A percentile compares a stretch with the other conserved stretches of the same genome.
phyloP scores from a whole-genome alignment of 2,329 filamentous ascomycete genomes.

The Aspergillus pseudoterreus region DNA sequence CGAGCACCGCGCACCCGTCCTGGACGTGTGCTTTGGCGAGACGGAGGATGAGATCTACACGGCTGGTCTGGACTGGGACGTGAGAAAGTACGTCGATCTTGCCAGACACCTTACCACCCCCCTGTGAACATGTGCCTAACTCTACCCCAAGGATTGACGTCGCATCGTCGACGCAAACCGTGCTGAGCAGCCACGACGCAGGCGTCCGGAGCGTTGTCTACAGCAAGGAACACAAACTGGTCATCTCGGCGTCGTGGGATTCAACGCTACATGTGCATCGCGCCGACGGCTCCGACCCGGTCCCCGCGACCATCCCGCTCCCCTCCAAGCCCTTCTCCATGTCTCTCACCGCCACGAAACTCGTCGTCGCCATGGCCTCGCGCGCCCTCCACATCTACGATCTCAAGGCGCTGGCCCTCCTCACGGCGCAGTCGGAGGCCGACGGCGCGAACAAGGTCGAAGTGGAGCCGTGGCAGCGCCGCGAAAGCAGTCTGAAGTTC shows the following conservation, averaged over 20 bases:
- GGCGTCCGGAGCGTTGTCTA: constrained; percentile 83
- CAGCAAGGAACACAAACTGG: constrained; percentile 68
- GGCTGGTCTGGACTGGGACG: constrained; percentile 81
- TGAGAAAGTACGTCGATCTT: constrained; percentile 59
- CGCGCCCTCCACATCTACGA: constrained; percentile 95
- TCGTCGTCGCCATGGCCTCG: constrained; percentile 93
- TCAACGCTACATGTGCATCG: constrained; percentile 82
- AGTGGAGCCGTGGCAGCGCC: constrained; percentile 82
- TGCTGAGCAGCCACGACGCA: constrained; percentile 72
- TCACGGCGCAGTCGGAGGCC: constrained; percentile 47
- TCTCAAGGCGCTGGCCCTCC: constrained; percentile 61
- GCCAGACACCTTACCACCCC: neutral
- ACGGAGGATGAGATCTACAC: constrained; percentile 80
- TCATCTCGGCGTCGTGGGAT: constrained; percentile 93
- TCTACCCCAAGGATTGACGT: constrained; percentile 60
- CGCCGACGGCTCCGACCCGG: constrained; percentile 40
- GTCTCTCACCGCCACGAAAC: constrained; percentile 71
- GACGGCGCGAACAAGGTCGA: constrained; percentile 42
- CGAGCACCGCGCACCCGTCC: constrained; percentile 77
- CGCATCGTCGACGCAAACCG: constrained; percentile 65
- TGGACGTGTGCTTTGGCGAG: constrained; percentile 87
- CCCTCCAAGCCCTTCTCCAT: constrained; percentile 88
- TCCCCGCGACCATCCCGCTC: constrained; percentile 64
- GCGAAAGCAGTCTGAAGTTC: constrained; percentile 93
- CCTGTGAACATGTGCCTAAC: constrained; percentile 6